Conservation (phyloP, 75 land plant genomes). For the Isoetes taiwanensis region DNA sequence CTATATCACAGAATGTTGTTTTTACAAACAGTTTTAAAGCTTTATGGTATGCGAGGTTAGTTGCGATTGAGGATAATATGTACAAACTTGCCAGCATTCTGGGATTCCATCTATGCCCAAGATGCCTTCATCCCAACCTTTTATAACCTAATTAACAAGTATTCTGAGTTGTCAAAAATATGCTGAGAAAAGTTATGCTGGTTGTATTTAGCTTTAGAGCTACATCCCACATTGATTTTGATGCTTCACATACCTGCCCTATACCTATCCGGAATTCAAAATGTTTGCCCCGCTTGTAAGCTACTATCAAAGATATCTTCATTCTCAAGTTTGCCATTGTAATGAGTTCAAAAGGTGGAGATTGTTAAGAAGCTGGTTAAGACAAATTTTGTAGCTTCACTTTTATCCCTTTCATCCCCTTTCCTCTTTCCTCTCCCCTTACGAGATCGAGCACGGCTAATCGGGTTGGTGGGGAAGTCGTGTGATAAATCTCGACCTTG, state of each 20-base stretch:
- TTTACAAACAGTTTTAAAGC: too few relatives aligned
- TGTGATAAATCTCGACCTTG: too few relatives aligned
- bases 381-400: too few relatives aligned
- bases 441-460: too few relatives aligned
- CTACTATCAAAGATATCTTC: conserved; percentile 90
- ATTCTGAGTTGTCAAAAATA: not conserved
- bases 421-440: too few relatives aligned
- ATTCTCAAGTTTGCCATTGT: conserved; percentile 66
- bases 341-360: too few relatives aligned
- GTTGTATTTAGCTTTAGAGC: not conserved
- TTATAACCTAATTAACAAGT: conserved; percentile 53
- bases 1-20: conserved; percentile 15
- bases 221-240: not conserved
- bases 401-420: too few relatives aligned
- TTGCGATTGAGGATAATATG: too few relatives aligned
- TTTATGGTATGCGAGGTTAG: too few relatives aligned
- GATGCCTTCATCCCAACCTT: conserved; percentile 94
- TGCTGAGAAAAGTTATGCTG: not conserved
- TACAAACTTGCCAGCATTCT: conserved; percentile 66
- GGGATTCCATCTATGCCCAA: conserved; percentile 76
- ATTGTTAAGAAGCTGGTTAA: too few relatives aligned
- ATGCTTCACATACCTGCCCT: conserved; percentile 52
- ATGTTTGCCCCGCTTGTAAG: conserved; percentile 72
- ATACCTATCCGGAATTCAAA: conserved; percentile 71
- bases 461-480: too few relatives aligned